Base-by-base conservation (phyloP, 2,329 filamentous ascomycete species). In the Xylaria sp. region DNA sequence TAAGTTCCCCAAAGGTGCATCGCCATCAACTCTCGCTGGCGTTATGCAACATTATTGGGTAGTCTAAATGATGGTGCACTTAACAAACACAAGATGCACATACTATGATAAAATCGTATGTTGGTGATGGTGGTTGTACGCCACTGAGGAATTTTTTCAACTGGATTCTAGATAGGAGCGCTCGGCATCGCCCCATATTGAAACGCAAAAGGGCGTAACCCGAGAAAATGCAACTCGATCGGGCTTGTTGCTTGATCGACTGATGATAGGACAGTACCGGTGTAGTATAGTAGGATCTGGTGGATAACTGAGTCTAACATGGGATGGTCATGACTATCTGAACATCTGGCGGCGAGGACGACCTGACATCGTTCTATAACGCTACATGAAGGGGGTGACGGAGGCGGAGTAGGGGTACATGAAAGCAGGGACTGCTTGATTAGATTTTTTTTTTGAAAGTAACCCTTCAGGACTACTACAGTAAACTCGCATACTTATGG, bases 11-110 rank as follows among this genome's bases (percentile, higher is more conserved):
- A 63, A 63, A 37, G 42, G 42, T 5, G 47, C 47, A 61, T 51
- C 32, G 42, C 44, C 59, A 51, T 61, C 21, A 18, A 40, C 47
- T 40, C 44, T 59, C 29, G 9, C 42, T 51, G 62, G 66, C 53
- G 57, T 61, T 53, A 69, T 60, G 63, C 60, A 48, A 51, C 29
- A 40, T 13, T 23, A 63, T 57, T 50, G 51, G 51, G 29, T 57
- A 12, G 51, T 57, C n/a, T 50, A 50, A 44, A 48, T 61, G 29
- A 27, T 51, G 57, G 57, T 50, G 59, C 18, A 21, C n/a, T 51
- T 50, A 61, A 25, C 47, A 16, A 37, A 44, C 59, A 50, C 21
- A 50, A 35, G 4, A 44, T 60, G 25, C 37, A 6, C 16, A 32
- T 23, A 21, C 18, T 2, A 42, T 60, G n/a, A 57, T 12, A 13